A percentile compares a stretch with the other conserved stretches of the same genome.
phyloP scores from a whole-genome alignment of 176 grass and related monocot genomes.

The Raddia guianensis region DNA sequence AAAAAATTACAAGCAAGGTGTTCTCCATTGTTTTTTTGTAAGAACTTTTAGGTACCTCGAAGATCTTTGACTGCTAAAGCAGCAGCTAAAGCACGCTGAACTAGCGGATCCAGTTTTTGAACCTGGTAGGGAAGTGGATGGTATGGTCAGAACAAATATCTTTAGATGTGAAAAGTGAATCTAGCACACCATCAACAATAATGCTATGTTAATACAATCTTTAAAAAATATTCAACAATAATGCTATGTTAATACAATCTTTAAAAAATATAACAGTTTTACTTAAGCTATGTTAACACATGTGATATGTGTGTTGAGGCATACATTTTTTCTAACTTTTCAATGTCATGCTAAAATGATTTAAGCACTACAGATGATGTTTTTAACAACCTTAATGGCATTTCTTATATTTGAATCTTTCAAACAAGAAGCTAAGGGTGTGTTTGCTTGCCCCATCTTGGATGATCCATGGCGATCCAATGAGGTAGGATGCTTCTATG shows the following conservation, averaged over 20 bases:
- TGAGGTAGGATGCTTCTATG: too few species aligned
- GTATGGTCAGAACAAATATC: slow-evolving; percentile 33
- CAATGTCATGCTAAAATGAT: not conserved
- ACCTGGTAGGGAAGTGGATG: slow-evolving; percentile 52
- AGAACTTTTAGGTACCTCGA: slow-evolving; percentile 56
- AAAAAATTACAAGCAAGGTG: not conserved
- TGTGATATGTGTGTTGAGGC: not conserved
- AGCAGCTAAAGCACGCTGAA: slow-evolving; percentile 57
- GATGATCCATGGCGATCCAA: too few species aligned
- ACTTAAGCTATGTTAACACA: too few species aligned
- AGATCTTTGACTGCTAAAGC: slow-evolving; percentile 73
- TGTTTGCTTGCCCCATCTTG: too few species aligned
- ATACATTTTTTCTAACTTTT: not conserved
- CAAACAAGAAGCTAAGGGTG: not conserved
- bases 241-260: too few species aligned
- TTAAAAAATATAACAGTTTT: too few species aligned
- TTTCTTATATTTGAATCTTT: not conserved
- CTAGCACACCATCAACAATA: too few species aligned
- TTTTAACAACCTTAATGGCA: not conserved
- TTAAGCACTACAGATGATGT: not conserved
- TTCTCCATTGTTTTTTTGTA: slow-evolving; percentile 13
- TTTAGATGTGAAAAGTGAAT: slow-evolving; percentile 23
- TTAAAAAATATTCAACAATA: too few species aligned
- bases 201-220: too few species aligned
- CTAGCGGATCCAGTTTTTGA: slow-evolving; percentile 70